Evolutionary conservation across 345 rosid species (phyloP).

Genomic region (Ricinus communis): DNA sequence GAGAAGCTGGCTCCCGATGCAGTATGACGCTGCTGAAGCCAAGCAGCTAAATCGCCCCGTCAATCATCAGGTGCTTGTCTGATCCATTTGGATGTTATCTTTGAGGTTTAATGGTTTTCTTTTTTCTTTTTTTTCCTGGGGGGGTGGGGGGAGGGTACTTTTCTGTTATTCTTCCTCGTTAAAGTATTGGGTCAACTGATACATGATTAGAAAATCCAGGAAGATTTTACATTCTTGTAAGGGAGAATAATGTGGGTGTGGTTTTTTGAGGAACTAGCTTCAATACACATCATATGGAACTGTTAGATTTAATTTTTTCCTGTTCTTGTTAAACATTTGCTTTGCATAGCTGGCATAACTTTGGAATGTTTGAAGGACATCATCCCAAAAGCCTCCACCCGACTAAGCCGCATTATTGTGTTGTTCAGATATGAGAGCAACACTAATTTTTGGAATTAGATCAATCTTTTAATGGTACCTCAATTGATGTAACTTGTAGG

Average conservation of each 20-base stretch:
- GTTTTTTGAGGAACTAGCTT: neutral
- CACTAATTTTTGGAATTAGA: neutral
- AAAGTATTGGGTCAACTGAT: neutral
- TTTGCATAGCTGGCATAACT: neutral
- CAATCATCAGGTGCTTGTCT: constrained; percentile 55
- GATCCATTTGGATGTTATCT: neutral
- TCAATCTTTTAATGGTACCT: neutral
- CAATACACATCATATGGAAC: constrained; percentile 6
- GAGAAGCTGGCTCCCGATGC: constrained; percentile 73
- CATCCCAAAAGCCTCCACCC: neutral
- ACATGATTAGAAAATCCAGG: no score
- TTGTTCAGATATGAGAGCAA: neutral
- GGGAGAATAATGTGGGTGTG: neutral
- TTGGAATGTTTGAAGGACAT: neutral
- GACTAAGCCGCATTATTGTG: no score
- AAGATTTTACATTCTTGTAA: neutral
- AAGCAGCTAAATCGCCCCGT: constrained; percentile 37
- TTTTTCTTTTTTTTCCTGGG: no score
- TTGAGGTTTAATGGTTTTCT: constrained; percentile 4
- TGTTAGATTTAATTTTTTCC: neutral
- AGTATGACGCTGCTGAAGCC: constrained; percentile 51
- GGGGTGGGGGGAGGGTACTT: no score
- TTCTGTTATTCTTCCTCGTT: neutral
- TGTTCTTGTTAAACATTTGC: neutral
- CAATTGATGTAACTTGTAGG: no score